Base-by-base conservation (phyloP, 441 rosid genomes). In the Hypseocharis bilobata region DNA sequence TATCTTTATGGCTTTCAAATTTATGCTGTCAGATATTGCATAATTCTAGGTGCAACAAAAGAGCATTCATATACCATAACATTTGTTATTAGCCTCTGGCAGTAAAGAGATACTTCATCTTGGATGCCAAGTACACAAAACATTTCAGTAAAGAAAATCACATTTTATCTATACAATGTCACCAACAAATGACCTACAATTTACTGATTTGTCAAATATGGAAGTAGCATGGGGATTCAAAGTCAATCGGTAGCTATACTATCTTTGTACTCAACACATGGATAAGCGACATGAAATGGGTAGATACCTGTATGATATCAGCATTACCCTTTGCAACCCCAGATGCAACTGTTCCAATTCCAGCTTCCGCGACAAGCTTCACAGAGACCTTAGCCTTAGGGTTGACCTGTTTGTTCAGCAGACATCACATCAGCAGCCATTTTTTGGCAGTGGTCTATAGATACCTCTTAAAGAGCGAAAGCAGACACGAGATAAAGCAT, bases 271-370 rank as follows among this genome's bases (percentile, higher is more conserved):
- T 67, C 61, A 62, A 64, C 22, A n/a, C 30, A 55, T 38, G 30
- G 60, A 61, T 19, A 42, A 27, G 60, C 16, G 54, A 62, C 10
- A 45, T 25, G 62, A 73, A 38, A 45, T 28, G 55, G 51, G 67
- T 20, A 25, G 56, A 40, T 81, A 92, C 98, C 98, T 92, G 99
- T 74, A 93, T 85, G 60, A 93, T 70, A 81, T 93, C 97, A 59
- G 97, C 99, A 69, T 93, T 93, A 79, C 96, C 99, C 89, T 93
- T 91, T 23, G 99, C 92, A 81, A 93, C 99, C 32, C 99, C 97
- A 64, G 99, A 93, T 72, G 96, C 97, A 77, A 93, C 99, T 13
- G 97, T 93, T 69, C 99, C 99, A 22, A 93, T 93, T 55, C 99
- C 97, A 76, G 97, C 99, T 86, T 93, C 97, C 19, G 93, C 97